Evolutionary conservation across 83 land plant species (phyloP).

Genomic region (Thuja plicata): DNA sequence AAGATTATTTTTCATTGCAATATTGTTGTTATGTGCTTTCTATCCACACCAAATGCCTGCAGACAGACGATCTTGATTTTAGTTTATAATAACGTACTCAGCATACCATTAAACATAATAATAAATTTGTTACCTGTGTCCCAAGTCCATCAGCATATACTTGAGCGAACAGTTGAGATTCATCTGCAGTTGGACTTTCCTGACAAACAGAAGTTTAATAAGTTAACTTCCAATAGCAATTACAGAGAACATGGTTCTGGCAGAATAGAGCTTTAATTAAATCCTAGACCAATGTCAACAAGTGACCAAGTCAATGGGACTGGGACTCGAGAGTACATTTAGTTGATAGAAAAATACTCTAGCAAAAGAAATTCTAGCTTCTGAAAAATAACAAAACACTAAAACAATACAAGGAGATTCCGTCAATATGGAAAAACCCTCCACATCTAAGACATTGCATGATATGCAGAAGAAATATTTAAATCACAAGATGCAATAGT

Average conservation of each 20-base stretch:
- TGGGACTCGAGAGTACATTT: not conserved
- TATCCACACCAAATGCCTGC: conserved; percentile 14
- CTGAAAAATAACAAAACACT: not conserved
- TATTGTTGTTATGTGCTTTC: not conserved
- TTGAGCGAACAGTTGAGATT: not conserved
- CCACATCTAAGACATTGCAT: not conserved
- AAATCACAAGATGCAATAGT: not conserved
- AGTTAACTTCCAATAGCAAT: not conserved
- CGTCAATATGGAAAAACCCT: not conserved
- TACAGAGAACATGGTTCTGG: not conserved
- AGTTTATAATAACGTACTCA: not conserved
- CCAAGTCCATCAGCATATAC: conserved; percentile 8
- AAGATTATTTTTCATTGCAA: not conserved
- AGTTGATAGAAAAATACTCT: not conserved
- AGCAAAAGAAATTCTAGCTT: not conserved
- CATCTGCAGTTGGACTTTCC: conserved; percentile 3
- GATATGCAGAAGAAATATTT: not conserved
- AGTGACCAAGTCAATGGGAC: not conserved
- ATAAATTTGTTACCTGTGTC: not conserved
- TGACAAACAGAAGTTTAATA: not conserved
- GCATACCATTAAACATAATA: not conserved
- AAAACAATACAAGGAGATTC: not conserved
- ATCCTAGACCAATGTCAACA: not conserved
- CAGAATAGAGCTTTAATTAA: not conserved
- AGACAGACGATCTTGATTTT: not conserved